Base-by-base conservation (phyloP, 257 asterid genomes). In the Capsicum chinense region DNA sequence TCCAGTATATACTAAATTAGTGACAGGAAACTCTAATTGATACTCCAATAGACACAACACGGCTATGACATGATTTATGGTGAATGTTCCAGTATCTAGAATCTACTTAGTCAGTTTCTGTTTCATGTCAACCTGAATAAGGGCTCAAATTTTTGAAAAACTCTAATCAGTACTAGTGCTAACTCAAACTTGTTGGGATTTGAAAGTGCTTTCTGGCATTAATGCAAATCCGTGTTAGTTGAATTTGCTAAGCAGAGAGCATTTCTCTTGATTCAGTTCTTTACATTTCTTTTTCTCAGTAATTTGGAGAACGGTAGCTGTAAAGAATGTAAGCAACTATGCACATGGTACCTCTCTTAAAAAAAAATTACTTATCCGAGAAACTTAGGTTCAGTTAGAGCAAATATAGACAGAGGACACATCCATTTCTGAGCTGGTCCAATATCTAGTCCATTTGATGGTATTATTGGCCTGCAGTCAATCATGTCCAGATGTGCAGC, bases 371-470 rank as follows among this genome's bases (percentile, higher is more conserved):
- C 80, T 19, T 48, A 13, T 52, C 62, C 26, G 0, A 78, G 48
- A 78, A 69, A 26, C 64, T 78, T 78, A 33, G 64, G 26, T 78
- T 54, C 64, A 14, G 64, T 26, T 7, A 16, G 17, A 74, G 81
- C 26, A 0, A 16, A 26, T 52, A 14, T 8, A 54, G 44, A 74
- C 81, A 50, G 64, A 6, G 64, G 64, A 54, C 59, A 52, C 62
- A 33, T 54, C 82, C 64, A 4, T 78, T 54, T 21, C 50, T 54
- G 64, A 78, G 9, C 9, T 54, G 64, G 82, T 54, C 48, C 63
- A 12, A 52, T 2, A 76, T 70, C 81, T 76, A 76, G 81, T 48
- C 12, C 81, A 74, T 74, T 52, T 4, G 12, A 73, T 47, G 80
- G 44, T 52, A 52, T 21, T 19, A 73, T 48, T 11, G 80, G 2